Evolutionary conservation across 2,329 filamentous ascomycete genomes (phyloP).

Genomic region (Hymenoscyphus repandus): DNA sequence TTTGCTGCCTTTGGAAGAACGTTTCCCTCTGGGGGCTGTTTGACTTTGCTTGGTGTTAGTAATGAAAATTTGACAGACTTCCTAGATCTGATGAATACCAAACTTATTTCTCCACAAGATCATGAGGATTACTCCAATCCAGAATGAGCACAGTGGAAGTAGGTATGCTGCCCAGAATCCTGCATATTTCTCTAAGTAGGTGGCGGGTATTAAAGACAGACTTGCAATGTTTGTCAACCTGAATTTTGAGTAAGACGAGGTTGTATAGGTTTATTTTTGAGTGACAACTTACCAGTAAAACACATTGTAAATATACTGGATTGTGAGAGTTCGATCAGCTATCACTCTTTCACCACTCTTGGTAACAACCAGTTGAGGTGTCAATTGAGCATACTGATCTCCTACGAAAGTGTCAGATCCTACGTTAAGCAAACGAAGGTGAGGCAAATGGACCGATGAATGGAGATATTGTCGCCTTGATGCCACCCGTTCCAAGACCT

Average conservation of each 20-base stretch:
- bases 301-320: slow-evolving; percentile 35
- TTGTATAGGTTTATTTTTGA: slow-evolving; percentile 19
- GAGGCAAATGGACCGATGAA: slow-evolving; percentile 37
- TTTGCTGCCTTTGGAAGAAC: background rate
- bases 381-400: background rate
- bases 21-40: background rate
- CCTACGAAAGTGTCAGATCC: slow-evolving; percentile 38
- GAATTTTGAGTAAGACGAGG: slow-evolving; percentile 50
- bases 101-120: background rate
- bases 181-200: slow-evolving; percentile 33
- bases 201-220: slow-evolving; percentile 34
- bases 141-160: background rate
- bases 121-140: background rate
- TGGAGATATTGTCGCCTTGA: slow-evolving; percentile 62
- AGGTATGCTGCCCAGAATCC: slow-evolving; percentile 36
- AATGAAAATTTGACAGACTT: background rate
- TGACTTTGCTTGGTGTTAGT: background rate
- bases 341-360: slow-evolving; percentile 53
- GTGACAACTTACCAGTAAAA: slow-evolving; percentile 56
- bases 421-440: slow-evolving; percentile 16
- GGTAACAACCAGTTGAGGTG: slow-evolving; percentile 21
- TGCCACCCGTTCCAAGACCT: slow-evolving; percentile 53
- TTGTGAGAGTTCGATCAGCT: slow-evolving; percentile 50
- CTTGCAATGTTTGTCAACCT: slow-evolving; percentile 62
- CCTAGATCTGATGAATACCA: background rate